phyloP scores from a whole-genome alignment of 108 stramenopile species.

The Bacterosira constricta region DNA sequence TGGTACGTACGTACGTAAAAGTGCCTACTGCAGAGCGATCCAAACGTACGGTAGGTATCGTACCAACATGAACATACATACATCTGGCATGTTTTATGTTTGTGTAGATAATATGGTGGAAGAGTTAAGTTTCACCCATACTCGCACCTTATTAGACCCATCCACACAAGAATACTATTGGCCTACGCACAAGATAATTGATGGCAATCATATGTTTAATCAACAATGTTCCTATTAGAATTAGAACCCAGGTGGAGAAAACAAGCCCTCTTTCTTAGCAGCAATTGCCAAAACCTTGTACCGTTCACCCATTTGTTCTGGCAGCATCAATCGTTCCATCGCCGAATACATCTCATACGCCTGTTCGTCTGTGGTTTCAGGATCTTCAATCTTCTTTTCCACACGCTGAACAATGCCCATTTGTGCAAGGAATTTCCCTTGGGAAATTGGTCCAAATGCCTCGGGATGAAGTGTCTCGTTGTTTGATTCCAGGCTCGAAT shows the following conservation, averaged over 20 bases:
- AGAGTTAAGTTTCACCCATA: too few species aligned
- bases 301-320: conserved; percentile 92
- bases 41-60: too few species aligned
- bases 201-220: background rate
- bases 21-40: too few species aligned
- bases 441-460: conserved; percentile 87
- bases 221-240: background rate
- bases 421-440: conserved; percentile 89
- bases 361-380: conserved; percentile 84
- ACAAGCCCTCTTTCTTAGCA: conserved; percentile 55
- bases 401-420: conserved; percentile 92
- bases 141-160: too few species aligned
- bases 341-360: conserved; percentile 77
- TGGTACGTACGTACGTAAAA: too few species aligned
- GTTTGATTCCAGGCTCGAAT: too few species aligned
- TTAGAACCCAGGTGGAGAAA: conserved; percentile 59
- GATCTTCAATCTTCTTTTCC: conserved; percentile 75
- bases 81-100: too few species aligned
- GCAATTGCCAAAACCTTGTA: conserved; percentile 87
- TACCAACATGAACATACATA: too few species aligned
- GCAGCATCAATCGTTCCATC: conserved; percentile 79
- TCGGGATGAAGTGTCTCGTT: conserved; percentile 21
- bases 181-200: too few species aligned
- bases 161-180: too few species aligned
- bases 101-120: too few species aligned